These are phyloP conservation scores for Hydrangea macrophylla DNA, from an alignment of 148 eudicot genomes.

Conservation along the genomic window DNA sequence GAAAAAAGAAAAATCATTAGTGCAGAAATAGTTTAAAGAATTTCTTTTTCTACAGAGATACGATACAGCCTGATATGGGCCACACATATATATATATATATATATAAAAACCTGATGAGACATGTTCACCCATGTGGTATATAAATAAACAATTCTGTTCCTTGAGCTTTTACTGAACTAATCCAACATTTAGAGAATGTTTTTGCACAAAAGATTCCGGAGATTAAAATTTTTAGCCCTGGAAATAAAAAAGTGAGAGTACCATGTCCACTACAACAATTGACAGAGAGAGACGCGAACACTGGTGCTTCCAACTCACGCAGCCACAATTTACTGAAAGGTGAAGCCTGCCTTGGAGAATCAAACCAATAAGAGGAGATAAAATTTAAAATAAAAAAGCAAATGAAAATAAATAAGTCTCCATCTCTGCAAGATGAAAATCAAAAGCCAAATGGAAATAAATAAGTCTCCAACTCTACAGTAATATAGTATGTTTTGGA, in stretches of 20 bases:
- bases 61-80: too few species aligned
- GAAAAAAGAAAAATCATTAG: too few species aligned
- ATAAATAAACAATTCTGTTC: too few species aligned
- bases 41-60: too few species aligned
- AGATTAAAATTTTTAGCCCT: background rate
- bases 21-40: too few species aligned
- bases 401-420: background rate
- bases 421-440: too few species aligned
- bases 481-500: background rate
- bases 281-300: constrained; percentile 73
- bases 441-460: background rate
- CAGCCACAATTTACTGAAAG: constrained; percentile 55
- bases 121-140: too few species aligned
- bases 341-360: constrained; percentile 27
- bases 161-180: background rate
- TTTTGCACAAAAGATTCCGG: background rate
- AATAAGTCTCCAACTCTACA: background rate
- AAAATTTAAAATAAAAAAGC: constrained; percentile 9
- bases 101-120: background rate
- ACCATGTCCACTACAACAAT: constrained; percentile 45
- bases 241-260: background rate
- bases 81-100: too few species aligned
- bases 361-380: constrained; percentile 3
- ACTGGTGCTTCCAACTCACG: constrained; percentile 70
- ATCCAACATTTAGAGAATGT: background rate